phyloP scores from a whole-genome alignment of 2,329 filamentous ascomycete genomes.

The Massarina eburnea region DNA sequence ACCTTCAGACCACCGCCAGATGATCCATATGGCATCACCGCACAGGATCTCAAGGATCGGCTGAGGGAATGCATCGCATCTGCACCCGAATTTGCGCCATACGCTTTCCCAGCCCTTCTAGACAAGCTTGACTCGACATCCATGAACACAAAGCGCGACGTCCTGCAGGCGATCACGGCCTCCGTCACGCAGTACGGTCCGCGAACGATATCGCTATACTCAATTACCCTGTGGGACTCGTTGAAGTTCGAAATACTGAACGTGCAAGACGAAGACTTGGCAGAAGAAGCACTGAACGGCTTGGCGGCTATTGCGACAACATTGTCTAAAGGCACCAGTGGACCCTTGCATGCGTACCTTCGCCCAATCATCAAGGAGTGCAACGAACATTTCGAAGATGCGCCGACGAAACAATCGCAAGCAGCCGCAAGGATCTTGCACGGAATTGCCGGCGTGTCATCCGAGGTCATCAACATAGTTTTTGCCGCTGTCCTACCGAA shows the following conservation, averaged over 20 bases:
- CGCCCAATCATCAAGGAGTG: slow-evolving; percentile 66
- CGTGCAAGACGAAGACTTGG: slow-evolving; percentile 66
- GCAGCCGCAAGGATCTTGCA: slow-evolving; percentile 63
- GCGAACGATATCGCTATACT: slow-evolving; percentile 62
- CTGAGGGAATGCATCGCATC: slow-evolving; percentile 66
- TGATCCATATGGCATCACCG: slow-evolving; percentile 69
- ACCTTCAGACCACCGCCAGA: slow-evolving; percentile 70
- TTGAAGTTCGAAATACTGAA: slow-evolving; percentile 71
- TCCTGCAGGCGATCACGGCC: slow-evolving; percentile 62
- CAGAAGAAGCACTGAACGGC: slow-evolving; percentile 59
- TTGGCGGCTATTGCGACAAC: slow-evolving; percentile 58
- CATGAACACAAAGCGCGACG: slow-evolving; percentile 66
- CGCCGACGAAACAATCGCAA: slow-evolving; percentile 68
- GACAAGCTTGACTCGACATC: slow-evolving; percentile 72
- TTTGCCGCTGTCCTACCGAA: slow-evolving; percentile 59
- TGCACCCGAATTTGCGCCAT: slow-evolving; percentile 64
- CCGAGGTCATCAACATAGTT: slow-evolving; percentile 57
- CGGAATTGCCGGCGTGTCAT: slow-evolving; percentile 58
- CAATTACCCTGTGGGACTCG: slow-evolving; percentile 67
- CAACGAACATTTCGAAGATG: slow-evolving; percentile 67
- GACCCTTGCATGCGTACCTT: slow-evolving; percentile 57
- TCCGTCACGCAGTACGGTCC: slow-evolving; percentile 63
- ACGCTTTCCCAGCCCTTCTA: slow-evolving; percentile 66
- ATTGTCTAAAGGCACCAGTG: slow-evolving; percentile 53
- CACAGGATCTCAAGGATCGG: slow-evolving; percentile 66